These are phyloP conservation scores for Nicotiana undulata DNA, from an alignment of 257 asterid genomes.

Conservation along the genomic window DNA sequence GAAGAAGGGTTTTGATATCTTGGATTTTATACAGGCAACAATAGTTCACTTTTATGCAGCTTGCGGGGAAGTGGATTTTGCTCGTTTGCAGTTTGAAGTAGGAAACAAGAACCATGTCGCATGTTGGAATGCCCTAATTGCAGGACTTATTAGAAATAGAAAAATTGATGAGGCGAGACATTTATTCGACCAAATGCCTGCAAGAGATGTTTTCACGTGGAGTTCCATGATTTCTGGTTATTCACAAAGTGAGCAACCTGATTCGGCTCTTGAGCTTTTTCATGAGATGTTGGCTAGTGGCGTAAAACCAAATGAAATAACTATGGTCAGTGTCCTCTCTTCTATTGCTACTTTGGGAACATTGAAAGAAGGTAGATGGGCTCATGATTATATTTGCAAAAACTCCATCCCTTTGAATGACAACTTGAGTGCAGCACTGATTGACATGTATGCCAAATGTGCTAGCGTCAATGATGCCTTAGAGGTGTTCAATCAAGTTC, in stretches of 20 bases:
- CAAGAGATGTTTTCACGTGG: conserved; percentile 83
- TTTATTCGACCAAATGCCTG: conserved; percentile 64
- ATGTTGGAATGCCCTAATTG: conserved; percentile 79
- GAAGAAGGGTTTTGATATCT: conserved; percentile 46
- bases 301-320: conserved; percentile 67
- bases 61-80: conserved; percentile 40
- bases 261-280: conserved; percentile 54
- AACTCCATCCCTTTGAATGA: conserved; percentile 57
- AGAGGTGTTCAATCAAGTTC: conserved; percentile 45
- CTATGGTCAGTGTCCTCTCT: conserved; percentile 80
- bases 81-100: conserved; percentile 61
- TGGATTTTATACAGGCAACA: conserved; percentile 63
- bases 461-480: conserved; percentile 58
- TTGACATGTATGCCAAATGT: conserved; percentile 97
- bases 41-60: conserved; percentile 69
- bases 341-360: conserved; percentile 64
- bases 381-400: conserved; percentile 49
- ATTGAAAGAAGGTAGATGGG: conserved; percentile 65
- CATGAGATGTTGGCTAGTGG: conserved; percentile 56
- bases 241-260: conserved; percentile 54
- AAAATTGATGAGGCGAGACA: conserved; percentile 48
- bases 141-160: conserved; percentile 59
- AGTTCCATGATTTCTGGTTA: conserved; percentile 91
- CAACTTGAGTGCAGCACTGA: conserved; percentile 66
- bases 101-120: conserved; percentile 64